These are phyloP conservation scores for Penicillium sp. DNA, from an alignment of 2,329 filamentous ascomycete genomes.

Conservation along the genomic window DNA sequence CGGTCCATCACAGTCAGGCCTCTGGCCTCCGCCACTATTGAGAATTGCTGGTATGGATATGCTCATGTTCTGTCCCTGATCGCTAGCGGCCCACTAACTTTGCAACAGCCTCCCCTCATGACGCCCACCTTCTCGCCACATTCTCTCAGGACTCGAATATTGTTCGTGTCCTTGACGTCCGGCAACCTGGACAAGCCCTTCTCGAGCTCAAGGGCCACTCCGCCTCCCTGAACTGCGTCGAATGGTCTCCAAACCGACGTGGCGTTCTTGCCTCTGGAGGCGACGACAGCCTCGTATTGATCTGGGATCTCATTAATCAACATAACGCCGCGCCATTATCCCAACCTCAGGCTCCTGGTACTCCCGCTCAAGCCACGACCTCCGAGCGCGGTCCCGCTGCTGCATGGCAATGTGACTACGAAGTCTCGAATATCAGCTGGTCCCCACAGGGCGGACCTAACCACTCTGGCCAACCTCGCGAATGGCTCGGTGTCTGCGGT, in stretches of 20 bases:
- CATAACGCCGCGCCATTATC: constrained; percentile 55
- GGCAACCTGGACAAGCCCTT: constrained; percentile 92
- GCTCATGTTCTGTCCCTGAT: background rate
- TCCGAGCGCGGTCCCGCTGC: constrained; percentile 50
- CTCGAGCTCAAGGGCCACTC: constrained; percentile 90
- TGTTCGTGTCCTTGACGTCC: constrained; percentile 92
- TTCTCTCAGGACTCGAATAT: constrained; percentile 92
- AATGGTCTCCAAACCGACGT: constrained; percentile 88
- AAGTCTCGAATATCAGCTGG: constrained; percentile 54
- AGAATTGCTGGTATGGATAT: constrained; percentile 47
- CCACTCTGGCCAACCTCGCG: constrained; percentile 37
- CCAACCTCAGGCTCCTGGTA: constrained; percentile 30
- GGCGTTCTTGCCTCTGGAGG: constrained; percentile 89
- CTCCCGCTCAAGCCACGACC: constrained; percentile 34
- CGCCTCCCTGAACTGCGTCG: constrained; percentile 84
- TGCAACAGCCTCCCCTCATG: constrained; percentile 78
- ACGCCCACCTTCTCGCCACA: constrained; percentile 93
- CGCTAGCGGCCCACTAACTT: background rate
- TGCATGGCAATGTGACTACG: constrained; percentile 52
- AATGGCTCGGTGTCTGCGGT: constrained; percentile 52
- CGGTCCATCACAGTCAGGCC: constrained; percentile 59
- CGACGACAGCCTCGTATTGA: constrained; percentile 86
- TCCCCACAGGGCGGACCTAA: constrained; percentile 48
- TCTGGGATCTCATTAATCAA: constrained; percentile 88
- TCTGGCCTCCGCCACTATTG: constrained; percentile 62